Evolutionary conservation across 208 protist species (phyloP), one percentile per base, ranked within the genome.

Genomic region (Leptomonas seymouri): DNA sequence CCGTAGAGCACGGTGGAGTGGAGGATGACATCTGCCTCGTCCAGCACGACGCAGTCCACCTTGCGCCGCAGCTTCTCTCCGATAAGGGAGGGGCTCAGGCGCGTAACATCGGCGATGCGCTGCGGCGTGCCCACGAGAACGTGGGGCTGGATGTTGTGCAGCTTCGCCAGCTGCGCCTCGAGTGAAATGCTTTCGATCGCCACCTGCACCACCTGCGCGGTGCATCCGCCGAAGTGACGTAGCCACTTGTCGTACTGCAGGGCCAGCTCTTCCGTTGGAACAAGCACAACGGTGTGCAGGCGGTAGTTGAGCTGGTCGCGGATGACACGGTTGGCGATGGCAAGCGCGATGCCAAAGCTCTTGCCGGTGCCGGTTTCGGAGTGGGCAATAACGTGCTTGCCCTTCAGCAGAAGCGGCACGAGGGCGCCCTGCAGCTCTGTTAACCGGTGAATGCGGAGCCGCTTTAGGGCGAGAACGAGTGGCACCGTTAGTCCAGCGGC

Each of bases 181-280:
- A 93, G 81, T 8, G 91, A 81, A 49, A 94, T 86, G 63, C 81
- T 79, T 49, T 90, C 86, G 21, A 94, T 81, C 3, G 89, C 91
- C 4, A 65, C 86, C 81, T 94, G 89, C 61, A 89, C 84, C 3
- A 97, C 77, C 78, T 94, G 89, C 46, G 85, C 64, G 8, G 81
- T 91, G 77, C 77, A 84, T 23, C 89, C 89, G 45, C 85, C 80
- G 82, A 97, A 93, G 75, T 93, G 82, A 2, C 88, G 77, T 30
- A 97, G 71, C 89, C 91, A 97, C 74, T 94, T 91, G 51, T 94
- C 89, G 76, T 97, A 97, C 79, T 97, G 91, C 69, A 94, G 74
- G 20, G 88, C 84, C 21, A 97, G 75, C 74, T 97, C 91, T 58
- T 90, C 80, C 0, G 89, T 97, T 2, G 91, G 91, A 9, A 94